These are phyloP conservation scores for Neltuma alba DNA, from an alignment of 306 rosid species.

Conservation along the genomic window DNA sequence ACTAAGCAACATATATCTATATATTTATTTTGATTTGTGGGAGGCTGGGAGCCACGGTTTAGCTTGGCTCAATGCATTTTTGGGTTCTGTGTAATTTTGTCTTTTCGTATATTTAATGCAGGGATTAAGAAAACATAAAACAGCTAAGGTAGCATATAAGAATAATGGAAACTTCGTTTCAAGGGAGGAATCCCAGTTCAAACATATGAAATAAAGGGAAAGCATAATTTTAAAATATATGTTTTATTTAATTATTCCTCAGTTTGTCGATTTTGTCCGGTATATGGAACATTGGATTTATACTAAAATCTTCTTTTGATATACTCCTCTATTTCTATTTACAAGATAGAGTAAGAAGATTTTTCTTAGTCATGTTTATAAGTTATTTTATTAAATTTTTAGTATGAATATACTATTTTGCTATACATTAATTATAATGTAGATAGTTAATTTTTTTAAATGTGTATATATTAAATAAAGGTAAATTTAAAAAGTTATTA, in stretches of 20 bases:
- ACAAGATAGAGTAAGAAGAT: too few relatives aligned
- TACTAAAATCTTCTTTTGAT: neutral
- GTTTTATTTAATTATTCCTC: neutral
- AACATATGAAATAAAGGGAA: neutral
- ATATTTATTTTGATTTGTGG: neutral
- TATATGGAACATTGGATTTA: neutral
- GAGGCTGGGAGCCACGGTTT: neutral
- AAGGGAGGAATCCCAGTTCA: neutral
- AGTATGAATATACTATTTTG: too few relatives aligned
- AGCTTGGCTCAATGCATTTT: neutral
- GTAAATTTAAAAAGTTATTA: too few relatives aligned
- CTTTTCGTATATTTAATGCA: neutral
- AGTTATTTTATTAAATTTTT: too few relatives aligned
- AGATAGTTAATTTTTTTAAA: too few relatives aligned
- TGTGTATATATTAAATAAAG: too few relatives aligned
- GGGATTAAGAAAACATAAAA: neutral
- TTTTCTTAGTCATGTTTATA: too few relatives aligned
- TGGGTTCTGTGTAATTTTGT: neutral
- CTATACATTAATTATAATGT: too few relatives aligned
- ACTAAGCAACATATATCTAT: neutral
- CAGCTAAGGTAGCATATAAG: neutral
- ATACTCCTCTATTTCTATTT: too few relatives aligned
- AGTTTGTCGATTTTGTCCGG: neutral
- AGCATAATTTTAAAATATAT: neutral
- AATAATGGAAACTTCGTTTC: slow-evolving; percentile 13